Evolutionary conservation across 2,329 filamentous ascomycete species (phyloP).

Genomic region (Exophiala lecanii-corni): DNA sequence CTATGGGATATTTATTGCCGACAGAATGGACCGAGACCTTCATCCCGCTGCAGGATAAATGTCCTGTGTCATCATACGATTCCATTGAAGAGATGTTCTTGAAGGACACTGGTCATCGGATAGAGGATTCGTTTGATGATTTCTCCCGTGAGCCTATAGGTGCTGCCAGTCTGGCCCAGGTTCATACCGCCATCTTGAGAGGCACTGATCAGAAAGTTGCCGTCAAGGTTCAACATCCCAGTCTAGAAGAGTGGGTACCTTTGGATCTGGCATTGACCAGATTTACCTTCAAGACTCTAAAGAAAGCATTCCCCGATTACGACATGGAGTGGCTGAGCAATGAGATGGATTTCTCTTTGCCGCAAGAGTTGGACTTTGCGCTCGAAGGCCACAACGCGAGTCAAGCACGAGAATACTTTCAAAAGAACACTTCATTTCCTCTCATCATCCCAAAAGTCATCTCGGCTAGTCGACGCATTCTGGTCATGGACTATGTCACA

Average conservation of each 20-base stretch:
- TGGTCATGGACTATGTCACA: conserved; percentile 92
- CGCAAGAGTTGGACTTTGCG: conserved; percentile 85
- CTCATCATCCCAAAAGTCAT: conserved; percentile 84
- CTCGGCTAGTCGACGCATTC: conserved; percentile 81
- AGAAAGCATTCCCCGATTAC: conserved; percentile 94
- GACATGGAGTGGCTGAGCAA: conserved; percentile 92
- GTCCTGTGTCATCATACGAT: conserved; percentile 83
- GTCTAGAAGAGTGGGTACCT: conserved; percentile 81
- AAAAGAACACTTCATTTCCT: conserved; percentile 66
- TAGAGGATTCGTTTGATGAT: conserved; percentile 79
- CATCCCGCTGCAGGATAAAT: conserved; percentile 91
- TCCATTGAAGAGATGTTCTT: conserved; percentile 84
- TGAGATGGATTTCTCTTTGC: conserved; percentile 87
- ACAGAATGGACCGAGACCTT: conserved; percentile 93
- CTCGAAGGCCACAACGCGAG: conserved; percentile 80
- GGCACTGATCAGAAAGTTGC: conserved; percentile 82
- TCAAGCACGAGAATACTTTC: conserved; percentile 75
- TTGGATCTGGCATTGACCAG: conserved; percentile 81
- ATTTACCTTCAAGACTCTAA: conserved; percentile 85
- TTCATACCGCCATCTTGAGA: conserved; percentile 80
- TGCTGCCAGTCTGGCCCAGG: conserved; percentile 89
- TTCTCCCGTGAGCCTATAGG: conserved; percentile 80
- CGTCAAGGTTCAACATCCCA: conserved; percentile 94
- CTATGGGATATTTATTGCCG: conserved; percentile 90
- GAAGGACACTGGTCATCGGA: conserved; percentile 70